Conservation (phyloP, 2,329 filamentous ascomycete genomes). For the Leptosphaerulina australis region DNA sequence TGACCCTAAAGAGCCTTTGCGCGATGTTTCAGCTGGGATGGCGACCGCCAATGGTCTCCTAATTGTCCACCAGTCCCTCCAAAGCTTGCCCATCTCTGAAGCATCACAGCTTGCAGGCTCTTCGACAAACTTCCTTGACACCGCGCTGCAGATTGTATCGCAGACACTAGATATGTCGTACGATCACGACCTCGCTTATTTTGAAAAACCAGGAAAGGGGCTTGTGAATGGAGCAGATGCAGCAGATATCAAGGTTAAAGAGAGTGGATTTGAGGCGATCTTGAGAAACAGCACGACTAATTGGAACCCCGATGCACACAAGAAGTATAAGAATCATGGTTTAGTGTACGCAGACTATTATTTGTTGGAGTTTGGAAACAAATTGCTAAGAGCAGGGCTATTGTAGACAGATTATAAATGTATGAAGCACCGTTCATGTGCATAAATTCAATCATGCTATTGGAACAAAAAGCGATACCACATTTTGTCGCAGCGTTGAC, state of each 20-base stretch:
- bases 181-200: constrained; percentile 35
- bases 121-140: constrained; percentile 24
- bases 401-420: constrained; percentile 18
- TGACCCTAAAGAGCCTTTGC: constrained; percentile 36
- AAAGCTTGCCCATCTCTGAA: constrained; percentile 18
- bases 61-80: constrained; percentile 46
- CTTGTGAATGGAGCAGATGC: constrained; percentile 23
- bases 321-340: constrained; percentile 55
- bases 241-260: constrained; percentile 27
- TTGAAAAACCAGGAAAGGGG: constrained; percentile 19
- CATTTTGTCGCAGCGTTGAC: too few species aligned
- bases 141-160: constrained; percentile 29
- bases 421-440: too few species aligned
- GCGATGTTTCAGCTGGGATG: constrained; percentile 51
- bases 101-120: constrained; percentile 2
- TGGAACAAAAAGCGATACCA: too few species aligned
- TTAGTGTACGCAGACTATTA: constrained; percentile 60
- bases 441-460: too few species aligned
- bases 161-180: constrained; percentile 43
- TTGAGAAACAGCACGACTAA: constrained; percentile 56
- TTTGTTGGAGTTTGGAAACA: constrained; percentile 56
- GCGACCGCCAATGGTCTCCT: constrained; percentile 53
- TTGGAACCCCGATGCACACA: constrained; percentile 55
- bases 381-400: constrained; percentile 48
- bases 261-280: constrained; percentile 53